A percentile compares a stretch with the other conserved stretches of the same genome.
phyloP scores from a whole-genome alignment of 1,284 basidiomycete species.

The Boletus albobrunnescens region DNA sequence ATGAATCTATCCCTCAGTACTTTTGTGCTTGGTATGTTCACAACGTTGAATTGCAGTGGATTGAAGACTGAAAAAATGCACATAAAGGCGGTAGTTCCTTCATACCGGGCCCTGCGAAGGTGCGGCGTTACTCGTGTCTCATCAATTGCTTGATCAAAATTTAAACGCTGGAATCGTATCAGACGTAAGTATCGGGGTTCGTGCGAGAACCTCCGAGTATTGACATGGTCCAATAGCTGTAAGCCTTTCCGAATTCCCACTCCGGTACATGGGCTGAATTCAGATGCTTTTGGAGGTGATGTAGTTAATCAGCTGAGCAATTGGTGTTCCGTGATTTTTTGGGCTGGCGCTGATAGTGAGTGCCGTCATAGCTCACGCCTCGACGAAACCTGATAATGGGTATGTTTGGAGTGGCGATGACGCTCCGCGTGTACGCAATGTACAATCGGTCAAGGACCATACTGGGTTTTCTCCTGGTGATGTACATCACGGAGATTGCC shows the following conservation, averaged over 20 bases:
- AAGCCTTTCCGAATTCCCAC: background rate
- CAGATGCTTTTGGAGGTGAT: background rate
- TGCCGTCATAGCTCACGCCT: background rate
- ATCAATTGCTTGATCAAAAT: too few species aligned
- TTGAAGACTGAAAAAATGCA: background rate
- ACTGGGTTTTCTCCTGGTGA: background rate
- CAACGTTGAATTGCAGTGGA: background rate
- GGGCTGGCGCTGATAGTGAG: background rate
- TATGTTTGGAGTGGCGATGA: slow-evolving; percentile 1
- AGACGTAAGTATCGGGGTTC: background rate
- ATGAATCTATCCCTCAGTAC: background rate
- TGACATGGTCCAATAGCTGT: slow-evolving; percentile 4
- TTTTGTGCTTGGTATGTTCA: background rate
- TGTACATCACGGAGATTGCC: background rate
- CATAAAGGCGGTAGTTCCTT: background rate
- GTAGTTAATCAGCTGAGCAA: background rate
- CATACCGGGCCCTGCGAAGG: background rate
- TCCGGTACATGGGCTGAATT: background rate
- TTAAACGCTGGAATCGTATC: background rate
- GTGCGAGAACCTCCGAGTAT: background rate
- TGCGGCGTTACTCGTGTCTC: background rate
- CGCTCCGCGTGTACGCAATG: background rate
- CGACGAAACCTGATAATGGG: background rate
- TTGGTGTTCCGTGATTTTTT: background rate
- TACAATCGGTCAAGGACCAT: background rate